Evolutionary conservation across 2,329 filamentous ascomycete genomes (phyloP), one percentile per base, ranked within the genome.

Genomic region (Fusarium sp.): DNA sequence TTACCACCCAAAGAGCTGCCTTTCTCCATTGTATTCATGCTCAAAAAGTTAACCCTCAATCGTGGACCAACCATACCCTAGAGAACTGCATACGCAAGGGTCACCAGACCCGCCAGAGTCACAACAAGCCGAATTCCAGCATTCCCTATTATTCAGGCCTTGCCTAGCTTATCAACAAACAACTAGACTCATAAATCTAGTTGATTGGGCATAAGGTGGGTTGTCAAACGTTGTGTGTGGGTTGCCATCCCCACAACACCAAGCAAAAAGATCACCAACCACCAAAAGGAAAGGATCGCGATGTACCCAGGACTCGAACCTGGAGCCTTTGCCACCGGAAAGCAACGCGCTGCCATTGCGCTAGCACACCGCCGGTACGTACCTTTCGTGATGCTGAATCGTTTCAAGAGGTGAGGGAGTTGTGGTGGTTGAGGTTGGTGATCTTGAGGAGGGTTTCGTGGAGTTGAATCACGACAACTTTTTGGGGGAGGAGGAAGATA

Each of bases 251-350:
- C 50, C 31, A 33, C 50, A 54, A 34, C 29, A 34, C 29, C 50
- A 54, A 23, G 16, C 31, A 58, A 58, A 62, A 53, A 44, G 13
- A 2, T 42, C 8, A 44, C 27, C 42, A 46, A 27, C 44, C 23
- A 50, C 3, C 8, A 14, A 7, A 36, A 50, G n/a, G 27, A 42
- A n/a, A 23, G 51, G 1, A 53, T 38, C 36, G 50, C 55, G 75
- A 33, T 77, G 65, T 61, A 44, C 71, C 71, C 73, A 76, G 75
- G 77, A 76, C 73, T 78, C 77, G 77, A 78, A 77, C 77, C 76
- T 77, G 72, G 69, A 78, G 55, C 74, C 74, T 78, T 75, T 72
- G 72, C 76, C 77, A 77, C 77, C 77, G 75, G 77, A 78, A 77
- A 76, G 75, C 73, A 73, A 77, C 73, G 72, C 74, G 54, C 70